Conservation (phyloP, 2,329 filamentous ascomycete genomes). For the Colletotrichum godetiae region DNA sequence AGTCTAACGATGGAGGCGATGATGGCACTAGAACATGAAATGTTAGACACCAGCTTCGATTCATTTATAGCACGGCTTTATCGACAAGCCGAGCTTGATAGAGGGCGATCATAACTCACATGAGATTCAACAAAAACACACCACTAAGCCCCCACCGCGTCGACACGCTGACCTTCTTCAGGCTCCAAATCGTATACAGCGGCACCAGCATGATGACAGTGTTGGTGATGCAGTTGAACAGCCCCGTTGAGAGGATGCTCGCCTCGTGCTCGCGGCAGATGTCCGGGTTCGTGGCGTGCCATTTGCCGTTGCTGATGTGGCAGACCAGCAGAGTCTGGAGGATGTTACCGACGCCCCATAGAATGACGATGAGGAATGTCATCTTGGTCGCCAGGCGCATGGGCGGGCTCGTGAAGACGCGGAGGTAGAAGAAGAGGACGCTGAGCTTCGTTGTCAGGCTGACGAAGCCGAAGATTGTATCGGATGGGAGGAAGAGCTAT, state of each 20-base stretch:
- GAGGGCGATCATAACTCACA: constrained; percentile 34
- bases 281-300: constrained; percentile 40
- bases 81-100: background rate
- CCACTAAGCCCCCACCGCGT: constrained; percentile 41
- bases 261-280: constrained; percentile 50
- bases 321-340: constrained; percentile 42
- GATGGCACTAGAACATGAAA: constrained; percentile 34
- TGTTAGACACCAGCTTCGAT: background rate
- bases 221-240: constrained; percentile 53
- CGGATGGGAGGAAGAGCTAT: constrained; percentile 51
- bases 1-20: constrained; percentile 41
- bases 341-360: constrained; percentile 41
- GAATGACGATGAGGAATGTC: constrained; percentile 37
- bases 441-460: constrained; percentile 53
- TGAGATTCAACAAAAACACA: constrained; percentile 44
- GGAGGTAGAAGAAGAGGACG: constrained; percentile 55
- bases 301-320: constrained; percentile 31
- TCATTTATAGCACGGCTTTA: background rate
- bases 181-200: constrained; percentile 47
- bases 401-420: constrained; percentile 49
- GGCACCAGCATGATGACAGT: constrained; percentile 51
- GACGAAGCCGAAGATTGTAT: constrained; percentile 49
- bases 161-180: constrained; percentile 45
- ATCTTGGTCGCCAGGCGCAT: constrained; percentile 44
- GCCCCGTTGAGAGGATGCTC: constrained; percentile 52